Percentiles rank a stretch among this genome's conserved stretches.
Evolutionary conservation across 2,329 filamentous ascomycete genomes (phyloP).

Genomic region (Teratosphaeria destructans): DNA sequence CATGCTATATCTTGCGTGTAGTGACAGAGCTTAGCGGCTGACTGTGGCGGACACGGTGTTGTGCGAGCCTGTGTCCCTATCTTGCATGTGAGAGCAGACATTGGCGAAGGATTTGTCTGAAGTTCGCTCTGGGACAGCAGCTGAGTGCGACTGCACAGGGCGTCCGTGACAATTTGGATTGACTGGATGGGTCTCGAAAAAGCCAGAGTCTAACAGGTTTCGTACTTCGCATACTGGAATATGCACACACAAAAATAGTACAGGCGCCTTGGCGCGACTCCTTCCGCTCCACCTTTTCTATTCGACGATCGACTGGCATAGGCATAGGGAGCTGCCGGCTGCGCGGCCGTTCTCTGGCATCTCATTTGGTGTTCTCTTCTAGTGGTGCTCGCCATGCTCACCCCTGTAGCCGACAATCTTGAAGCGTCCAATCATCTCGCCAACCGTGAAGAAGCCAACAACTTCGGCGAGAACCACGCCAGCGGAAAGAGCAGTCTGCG

Average conservation of each 20-base stretch:
- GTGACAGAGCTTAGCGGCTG: not conserved
- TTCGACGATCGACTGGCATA: not conserved
- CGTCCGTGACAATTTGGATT: not conserved
- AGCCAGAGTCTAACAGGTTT: not conserved
- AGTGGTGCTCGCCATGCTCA: constrained; percentile 12
- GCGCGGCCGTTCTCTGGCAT: not conserved
- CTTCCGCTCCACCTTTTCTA: constrained; percentile 5
- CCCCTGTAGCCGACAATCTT: constrained; percentile 81
- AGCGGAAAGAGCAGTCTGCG: constrained; percentile 58
- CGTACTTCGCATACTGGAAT: not conserved
- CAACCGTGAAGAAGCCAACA: constrained; percentile 93
- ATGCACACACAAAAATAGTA: constrained; percentile 19
- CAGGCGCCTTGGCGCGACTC: constrained; percentile 8
- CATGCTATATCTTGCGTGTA: not conserved
- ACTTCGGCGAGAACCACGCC: constrained; percentile 77
- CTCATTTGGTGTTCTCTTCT: not conserved
- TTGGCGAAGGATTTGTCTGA: not conserved
- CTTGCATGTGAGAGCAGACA: not conserved
- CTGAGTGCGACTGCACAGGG: not conserved
- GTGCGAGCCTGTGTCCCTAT: not conserved
- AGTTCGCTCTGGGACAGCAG: not conserved
- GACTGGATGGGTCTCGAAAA: not conserved
- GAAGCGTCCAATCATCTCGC: constrained; percentile 90
- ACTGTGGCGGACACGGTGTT: not conserved
- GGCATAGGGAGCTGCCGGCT: too few relatives aligned